Evolutionary conservation across 129 eudicot genomes (phyloP).

Genomic region (Tagetes erecta): DNA sequence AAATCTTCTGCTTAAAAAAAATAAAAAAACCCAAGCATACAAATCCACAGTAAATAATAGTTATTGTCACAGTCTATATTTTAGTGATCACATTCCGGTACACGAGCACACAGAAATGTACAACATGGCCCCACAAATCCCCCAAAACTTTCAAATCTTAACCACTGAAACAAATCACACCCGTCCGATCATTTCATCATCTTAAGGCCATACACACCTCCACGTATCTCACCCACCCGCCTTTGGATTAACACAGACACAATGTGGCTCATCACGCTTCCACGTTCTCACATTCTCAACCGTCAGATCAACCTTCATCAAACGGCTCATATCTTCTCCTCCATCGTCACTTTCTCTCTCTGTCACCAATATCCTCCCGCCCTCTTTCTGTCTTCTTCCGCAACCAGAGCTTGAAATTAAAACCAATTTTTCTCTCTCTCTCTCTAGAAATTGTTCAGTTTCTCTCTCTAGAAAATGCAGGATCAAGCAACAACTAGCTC

Average conservation of each 20-base stretch:
- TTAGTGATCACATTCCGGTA: neutral
- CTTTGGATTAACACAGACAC: constrained; percentile 57
- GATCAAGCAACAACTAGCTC: constrained; percentile 86
- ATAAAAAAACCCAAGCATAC: too few species aligned
- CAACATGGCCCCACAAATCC: constrained; percentile 15
- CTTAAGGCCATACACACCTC: constrained; percentile 16
- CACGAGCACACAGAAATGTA: neutral
- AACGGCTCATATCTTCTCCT: constrained; percentile 27
- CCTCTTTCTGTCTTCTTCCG: constrained; percentile 32
- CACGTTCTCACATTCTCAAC: constrained; percentile 37
- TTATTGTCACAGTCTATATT: neutral
- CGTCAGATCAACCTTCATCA: constrained; percentile 54
- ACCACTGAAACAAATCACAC: constrained; percentile 16
- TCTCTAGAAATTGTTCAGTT: constrained; percentile 7
- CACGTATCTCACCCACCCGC: constrained; percentile 50
- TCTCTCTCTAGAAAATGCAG: constrained; percentile 53
- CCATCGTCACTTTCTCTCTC: constrained; percentile 18
- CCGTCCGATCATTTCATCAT: constrained; percentile 40
- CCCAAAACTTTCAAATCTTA: neutral
- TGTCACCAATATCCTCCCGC: constrained; percentile 56
- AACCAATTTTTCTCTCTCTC: neutral
- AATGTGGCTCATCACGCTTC: constrained; percentile 54
- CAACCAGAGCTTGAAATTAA: constrained; percentile 10
- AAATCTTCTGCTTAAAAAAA: too few species aligned
- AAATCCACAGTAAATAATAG: too few species aligned